These are phyloP conservation scores for Mrakia hoshinonis DNA, from an alignment of 768 basidiomycete genomes.

Conservation along the genomic window DNA sequence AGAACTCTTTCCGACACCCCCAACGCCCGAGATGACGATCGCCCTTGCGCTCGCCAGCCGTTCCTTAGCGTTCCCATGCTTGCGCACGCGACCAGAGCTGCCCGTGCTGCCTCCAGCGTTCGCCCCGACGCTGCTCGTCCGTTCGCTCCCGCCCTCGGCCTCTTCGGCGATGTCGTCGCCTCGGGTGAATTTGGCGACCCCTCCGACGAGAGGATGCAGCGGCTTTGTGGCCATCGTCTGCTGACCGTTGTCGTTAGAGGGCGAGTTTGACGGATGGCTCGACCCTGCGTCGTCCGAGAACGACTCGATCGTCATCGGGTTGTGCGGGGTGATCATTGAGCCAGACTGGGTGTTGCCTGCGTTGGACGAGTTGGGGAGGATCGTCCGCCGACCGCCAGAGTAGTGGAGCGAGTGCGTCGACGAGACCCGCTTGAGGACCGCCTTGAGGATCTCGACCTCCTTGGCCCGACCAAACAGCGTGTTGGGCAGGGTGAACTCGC, in stretches of 20 bases:
- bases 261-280: constrained; percentile 4
- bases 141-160: background rate
- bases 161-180: background rate
- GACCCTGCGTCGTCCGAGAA: background rate
- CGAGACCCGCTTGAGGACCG: constrained; percentile 56
- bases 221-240: background rate
- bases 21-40: constrained; percentile 15
- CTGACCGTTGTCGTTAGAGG: background rate
- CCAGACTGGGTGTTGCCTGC: constrained; percentile 6
- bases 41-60: constrained; percentile 4
- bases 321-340: background rate
- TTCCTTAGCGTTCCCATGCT: constrained; percentile 18
- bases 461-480: constrained; percentile 51
- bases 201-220: background rate
- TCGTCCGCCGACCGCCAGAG: constrained; percentile 8
- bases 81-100: background rate
- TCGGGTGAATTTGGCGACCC: background rate
- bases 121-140: background rate
- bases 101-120: background rate
- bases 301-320: background rate
- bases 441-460: constrained; percentile 59
- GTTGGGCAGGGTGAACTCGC: constrained; percentile 58
- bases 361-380: constrained; percentile 15
- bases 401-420: constrained; percentile 42
- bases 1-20: constrained; percentile 16